These are phyloP conservation scores for Coemansia nantahalensis DNA, from an alignment of 192 early-diverging fungal genomes.

Conservation along the genomic window DNA sequence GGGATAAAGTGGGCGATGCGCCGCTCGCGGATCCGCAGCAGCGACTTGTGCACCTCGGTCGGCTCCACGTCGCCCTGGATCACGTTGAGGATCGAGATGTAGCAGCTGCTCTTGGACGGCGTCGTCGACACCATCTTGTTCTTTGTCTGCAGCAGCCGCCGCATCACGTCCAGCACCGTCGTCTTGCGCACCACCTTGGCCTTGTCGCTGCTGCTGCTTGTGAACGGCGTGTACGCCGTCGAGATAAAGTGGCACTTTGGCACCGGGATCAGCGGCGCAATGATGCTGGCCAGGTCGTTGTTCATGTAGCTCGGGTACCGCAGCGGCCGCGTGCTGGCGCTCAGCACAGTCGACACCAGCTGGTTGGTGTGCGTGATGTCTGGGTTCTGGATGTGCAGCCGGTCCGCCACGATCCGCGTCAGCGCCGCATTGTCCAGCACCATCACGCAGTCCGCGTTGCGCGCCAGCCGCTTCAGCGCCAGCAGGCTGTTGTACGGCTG, in stretches of 20 bases:
- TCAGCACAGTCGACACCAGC: conserved; percentile 98
- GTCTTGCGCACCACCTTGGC: conserved; percentile 95
- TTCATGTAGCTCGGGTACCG: conserved; percentile 99
- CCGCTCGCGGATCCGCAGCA: conserved; percentile 92
- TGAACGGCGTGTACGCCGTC: conserved; percentile 97
- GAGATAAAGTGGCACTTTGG: conserved; percentile 95
- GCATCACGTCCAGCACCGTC: conserved; percentile 97
- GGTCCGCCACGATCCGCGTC: conserved; percentile 87
- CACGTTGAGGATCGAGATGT: conserved; percentile 97
- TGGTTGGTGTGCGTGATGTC: conserved; percentile 96
- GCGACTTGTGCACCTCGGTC: conserved; percentile 98
- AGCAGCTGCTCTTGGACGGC: conserved; percentile 90
- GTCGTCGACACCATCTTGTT: conserved; percentile 96
- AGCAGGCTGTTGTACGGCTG: conserved; percentile 98
- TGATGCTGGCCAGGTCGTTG: conserved; percentile 94
- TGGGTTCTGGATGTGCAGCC: conserved; percentile 90
- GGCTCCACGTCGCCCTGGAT: conserved; percentile 99
- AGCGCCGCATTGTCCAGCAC: conserved; percentile 96
- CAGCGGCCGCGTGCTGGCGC: conserved; percentile 92
- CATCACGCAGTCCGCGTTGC: conserved; percentile 94
- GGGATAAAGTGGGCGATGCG: conserved; percentile 96
- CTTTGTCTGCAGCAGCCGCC: conserved; percentile 92
- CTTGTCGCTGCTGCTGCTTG: conserved; percentile 85
- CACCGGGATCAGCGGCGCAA: conserved; percentile 96
- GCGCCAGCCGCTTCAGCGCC: conserved; percentile 84